These are phyloP conservation scores for Nicotiana noctiflora DNA, from an alignment of 257 asterid species.

Conservation along the genomic window DNA sequence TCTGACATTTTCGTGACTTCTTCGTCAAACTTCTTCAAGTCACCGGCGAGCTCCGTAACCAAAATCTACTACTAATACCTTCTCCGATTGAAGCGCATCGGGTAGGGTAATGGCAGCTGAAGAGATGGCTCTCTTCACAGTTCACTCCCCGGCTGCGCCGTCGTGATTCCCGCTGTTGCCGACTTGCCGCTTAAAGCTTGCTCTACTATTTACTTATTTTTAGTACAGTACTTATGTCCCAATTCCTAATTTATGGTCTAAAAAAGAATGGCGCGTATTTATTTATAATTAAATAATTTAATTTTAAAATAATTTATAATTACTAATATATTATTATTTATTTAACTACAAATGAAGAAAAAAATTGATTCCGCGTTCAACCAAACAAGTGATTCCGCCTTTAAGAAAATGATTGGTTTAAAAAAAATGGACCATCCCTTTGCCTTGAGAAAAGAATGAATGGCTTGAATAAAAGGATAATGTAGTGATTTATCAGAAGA, in stretches of 20 bases:
- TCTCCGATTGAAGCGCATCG: not conserved
- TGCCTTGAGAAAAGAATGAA: not conserved
- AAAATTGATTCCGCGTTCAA: too few relatives aligned
- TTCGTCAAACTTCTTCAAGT: not conserved
- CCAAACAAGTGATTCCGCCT: not conserved
- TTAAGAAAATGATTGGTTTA: not conserved
- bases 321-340: too few relatives aligned
- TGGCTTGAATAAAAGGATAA: not conserved
- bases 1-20: constrained; percentile 53
- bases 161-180: constrained; percentile 22
- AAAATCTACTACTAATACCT: not conserved
- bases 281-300: too few relatives aligned
- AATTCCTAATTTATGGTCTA: too few relatives aligned
- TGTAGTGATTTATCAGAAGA: not conserved
- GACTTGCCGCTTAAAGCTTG: constrained; percentile 11
- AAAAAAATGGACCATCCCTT: not conserved
- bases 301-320: too few relatives aligned
- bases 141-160: constrained; percentile 11
- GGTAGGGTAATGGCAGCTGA: not conserved
- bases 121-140: not conserved
- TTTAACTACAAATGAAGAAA: too few relatives aligned
- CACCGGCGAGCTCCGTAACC: constrained; percentile 9
- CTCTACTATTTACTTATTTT: not conserved
- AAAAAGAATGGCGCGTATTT: too few relatives aligned
- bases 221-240: too few relatives aligned